These are phyloP conservation scores for Candolleomyces aberdarensis DNA, from an alignment of 768 basidiomycete genomes.

Conservation along the genomic window DNA sequence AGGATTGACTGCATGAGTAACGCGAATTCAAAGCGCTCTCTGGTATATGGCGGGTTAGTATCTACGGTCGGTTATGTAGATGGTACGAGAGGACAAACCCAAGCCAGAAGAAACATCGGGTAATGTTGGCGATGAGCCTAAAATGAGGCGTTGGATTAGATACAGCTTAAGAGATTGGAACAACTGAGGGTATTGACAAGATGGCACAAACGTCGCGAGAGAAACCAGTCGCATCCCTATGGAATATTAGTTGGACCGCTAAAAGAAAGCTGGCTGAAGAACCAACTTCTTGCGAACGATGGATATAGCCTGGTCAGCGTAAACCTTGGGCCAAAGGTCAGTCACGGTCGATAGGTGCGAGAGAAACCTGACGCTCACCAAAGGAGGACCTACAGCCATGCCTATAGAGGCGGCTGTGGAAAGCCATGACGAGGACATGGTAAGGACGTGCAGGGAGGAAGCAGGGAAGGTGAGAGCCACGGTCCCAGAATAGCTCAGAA, in stretches of 20 bases:
- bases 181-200: slow-evolving; percentile 41
- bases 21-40: slow-evolving; percentile 69
- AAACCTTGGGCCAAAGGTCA: slow-evolving; percentile 44
- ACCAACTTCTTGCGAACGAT: slow-evolving; percentile 72
- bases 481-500: too few relatives aligned
- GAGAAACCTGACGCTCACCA: slow-evolving; percentile 32
- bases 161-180: background rate
- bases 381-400: slow-evolving; percentile 82
- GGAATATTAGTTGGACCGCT: slow-evolving; percentile 2
- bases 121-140: slow-evolving; percentile 81
- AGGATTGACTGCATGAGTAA: slow-evolving; percentile 79
- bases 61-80: too few relatives aligned
- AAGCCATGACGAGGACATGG: slow-evolving; percentile 58
- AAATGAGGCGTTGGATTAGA: slow-evolving; percentile 3
- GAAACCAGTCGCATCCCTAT: slow-evolving; percentile 81
- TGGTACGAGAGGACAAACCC: slow-evolving; percentile 37
- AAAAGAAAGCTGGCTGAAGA: slow-evolving; percentile 1
- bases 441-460: slow-evolving; percentile 1
- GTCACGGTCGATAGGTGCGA: slow-evolving; percentile 4
- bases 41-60: slow-evolving; percentile 12
- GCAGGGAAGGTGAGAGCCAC: background rate
- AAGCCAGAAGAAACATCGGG: slow-evolving; percentile 89
- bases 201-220: slow-evolving; percentile 87
- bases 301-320: slow-evolving; percentile 79
- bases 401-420: slow-evolving; percentile 66